Evolutionary conservation across 306 rosid genomes (phyloP).

Genomic region (Sicyos edulis): DNA sequence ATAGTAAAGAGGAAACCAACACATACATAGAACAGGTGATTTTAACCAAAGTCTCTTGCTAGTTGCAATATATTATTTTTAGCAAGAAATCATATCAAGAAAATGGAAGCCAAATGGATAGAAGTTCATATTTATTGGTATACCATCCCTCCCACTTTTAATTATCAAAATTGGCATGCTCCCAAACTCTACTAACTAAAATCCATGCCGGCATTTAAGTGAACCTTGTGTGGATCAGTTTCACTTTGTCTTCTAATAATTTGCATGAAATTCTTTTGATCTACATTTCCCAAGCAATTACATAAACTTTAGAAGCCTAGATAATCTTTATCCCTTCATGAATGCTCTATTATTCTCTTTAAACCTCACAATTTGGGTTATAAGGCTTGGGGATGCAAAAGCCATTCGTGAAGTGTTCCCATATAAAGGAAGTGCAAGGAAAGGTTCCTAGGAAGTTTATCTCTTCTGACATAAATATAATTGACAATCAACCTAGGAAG

Average conservation of each 20-base stretch:
- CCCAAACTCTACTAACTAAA: not conserved
- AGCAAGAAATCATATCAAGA: not conserved
- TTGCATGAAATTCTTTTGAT: not conserved
- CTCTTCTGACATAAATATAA: not conserved
- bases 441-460: not conserved
- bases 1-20: not conserved
- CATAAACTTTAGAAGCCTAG: not conserved
- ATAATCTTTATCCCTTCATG: not conserved
- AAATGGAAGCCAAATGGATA: not conserved
- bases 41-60: not conserved
- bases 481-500: conserved; percentile 5
- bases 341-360: not conserved
- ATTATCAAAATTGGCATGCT: conserved; percentile 1
- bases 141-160: not conserved
- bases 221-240: not conserved
- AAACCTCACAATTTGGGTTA: not conserved
- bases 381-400: not conserved
- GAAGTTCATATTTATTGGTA: not conserved
- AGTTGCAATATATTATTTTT: not conserved
- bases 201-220: not conserved
- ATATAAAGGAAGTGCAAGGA: not conserved
- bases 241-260: not conserved
- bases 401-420: not conserved
- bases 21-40: not conserved
- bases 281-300: not conserved